These are phyloP conservation scores for Podospora bellae-mahoneyi DNA, from an alignment of 495 filamentous ascomycete genomes.

Conservation along the genomic window DNA sequence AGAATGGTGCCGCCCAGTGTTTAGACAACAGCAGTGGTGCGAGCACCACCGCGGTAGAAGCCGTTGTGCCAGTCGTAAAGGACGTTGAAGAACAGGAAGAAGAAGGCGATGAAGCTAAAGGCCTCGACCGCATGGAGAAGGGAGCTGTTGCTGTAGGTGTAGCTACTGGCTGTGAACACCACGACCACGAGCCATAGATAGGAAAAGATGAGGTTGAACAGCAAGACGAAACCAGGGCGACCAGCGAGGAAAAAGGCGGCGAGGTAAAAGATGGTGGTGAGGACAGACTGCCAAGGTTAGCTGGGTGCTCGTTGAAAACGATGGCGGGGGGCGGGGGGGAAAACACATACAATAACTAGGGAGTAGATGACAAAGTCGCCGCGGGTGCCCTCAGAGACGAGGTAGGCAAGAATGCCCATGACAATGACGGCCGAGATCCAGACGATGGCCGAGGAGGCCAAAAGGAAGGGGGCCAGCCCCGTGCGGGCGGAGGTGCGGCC, in stretches of 20 bases:
- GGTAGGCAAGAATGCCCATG: conserved; percentile 57
- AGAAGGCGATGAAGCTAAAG: conserved; percentile 61
- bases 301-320: background rate
- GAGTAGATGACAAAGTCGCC: conserved; percentile 51
- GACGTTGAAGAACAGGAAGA: conserved; percentile 54
- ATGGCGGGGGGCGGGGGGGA: background rate
- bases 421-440: conserved; percentile 74
- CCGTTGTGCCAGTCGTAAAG: conserved; percentile 46
- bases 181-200: conserved; percentile 64
- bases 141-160: conserved; percentile 41
- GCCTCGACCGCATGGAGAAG: conserved; percentile 53
- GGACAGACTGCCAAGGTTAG: conserved; percentile 40
- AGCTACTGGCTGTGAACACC: conserved; percentile 57
- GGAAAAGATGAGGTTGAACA: conserved; percentile 60
- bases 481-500: conserved; percentile 6
- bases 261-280: conserved; percentile 58
- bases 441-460: conserved; percentile 70
- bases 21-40: conserved; percentile 30
- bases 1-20: background rate
- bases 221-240: conserved; percentile 45
- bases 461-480: conserved; percentile 3
- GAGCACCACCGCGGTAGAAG: conserved; percentile 27
- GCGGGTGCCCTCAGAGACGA: conserved; percentile 42
- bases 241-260: conserved; percentile 54
- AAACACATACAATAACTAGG: conserved; percentile 52